A percentile compares a stretch with the other conserved stretches of the same genome.
phyloP scores from a whole-genome alignment of 371 early-diverging fungal species.

The Circinella minor region DNA sequence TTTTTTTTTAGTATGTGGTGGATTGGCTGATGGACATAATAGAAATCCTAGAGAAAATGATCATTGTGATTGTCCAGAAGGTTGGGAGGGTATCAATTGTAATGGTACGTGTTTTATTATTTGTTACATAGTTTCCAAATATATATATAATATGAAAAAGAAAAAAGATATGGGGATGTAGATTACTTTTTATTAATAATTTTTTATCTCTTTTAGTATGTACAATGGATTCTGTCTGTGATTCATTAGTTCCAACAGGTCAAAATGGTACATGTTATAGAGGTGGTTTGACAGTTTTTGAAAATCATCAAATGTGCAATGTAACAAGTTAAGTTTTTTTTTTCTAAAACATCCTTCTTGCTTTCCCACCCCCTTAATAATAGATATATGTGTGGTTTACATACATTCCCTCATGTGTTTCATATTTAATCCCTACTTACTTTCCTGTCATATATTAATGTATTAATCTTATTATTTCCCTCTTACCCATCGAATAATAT shows the following conservation, averaged over 20 bases:
- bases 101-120: conserved; percentile 59
- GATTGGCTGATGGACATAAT: conserved; percentile 66
- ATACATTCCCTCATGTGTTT: neutral
- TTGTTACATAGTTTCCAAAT: neutral
- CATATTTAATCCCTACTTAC: neutral
- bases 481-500: neutral
- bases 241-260: conserved; percentile 73
- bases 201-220: conserved; percentile 63
- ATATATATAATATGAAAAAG: too few relatives aligned
- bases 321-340: conserved; percentile 75
- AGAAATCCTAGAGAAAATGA: conserved; percentile 64
- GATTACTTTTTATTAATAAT: neutral
- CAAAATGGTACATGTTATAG: conserved; percentile 86
- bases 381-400: too few relatives aligned
- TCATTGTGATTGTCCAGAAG: conserved; percentile 80
- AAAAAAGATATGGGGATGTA: neutral
- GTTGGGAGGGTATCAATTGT: conserved; percentile 93
- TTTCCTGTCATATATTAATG: neutral
- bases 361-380: too few relatives aligned
- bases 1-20: conserved; percentile 62
- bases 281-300: conserved; percentile 76
- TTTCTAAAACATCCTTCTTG: neutral
- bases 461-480: neutral
- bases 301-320: conserved; percentile 86
- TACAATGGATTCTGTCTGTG: conserved; percentile 73